phyloP scores from a whole-genome alignment of 345 rosid genomes.

The Physaria fendleri region DNA sequence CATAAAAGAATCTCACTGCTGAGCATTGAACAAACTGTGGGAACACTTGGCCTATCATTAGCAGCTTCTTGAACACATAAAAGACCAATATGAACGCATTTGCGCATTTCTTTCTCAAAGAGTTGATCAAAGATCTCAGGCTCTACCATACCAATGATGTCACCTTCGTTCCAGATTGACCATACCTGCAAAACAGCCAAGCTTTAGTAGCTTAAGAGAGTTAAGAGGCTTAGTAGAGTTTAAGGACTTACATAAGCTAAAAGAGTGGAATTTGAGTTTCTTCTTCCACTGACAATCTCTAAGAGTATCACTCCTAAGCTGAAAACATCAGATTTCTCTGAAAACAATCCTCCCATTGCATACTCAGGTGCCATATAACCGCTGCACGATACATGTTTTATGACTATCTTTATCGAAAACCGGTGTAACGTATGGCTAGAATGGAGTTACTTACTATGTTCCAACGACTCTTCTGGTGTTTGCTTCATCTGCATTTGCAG shows the following conservation, averaged over 20 bases:
- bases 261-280: slow-evolving; percentile 31
- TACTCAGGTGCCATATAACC: slow-evolving; percentile 49
- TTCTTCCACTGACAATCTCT: slow-evolving; percentile 36
- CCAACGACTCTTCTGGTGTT: slow-evolving; percentile 41
- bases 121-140: slow-evolving; percentile 20
- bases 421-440: neutral
- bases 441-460: slow-evolving; percentile 34
- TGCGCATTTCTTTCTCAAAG: slow-evolving; percentile 24
- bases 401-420: neutral
- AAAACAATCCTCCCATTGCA: slow-evolving; percentile 38
- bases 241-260: slow-evolving; percentile 24
- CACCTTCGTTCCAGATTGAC: slow-evolving; percentile 27
- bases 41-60: slow-evolving; percentile 34
- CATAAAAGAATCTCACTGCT: slow-evolving; percentile 35
- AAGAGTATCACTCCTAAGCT: slow-evolving; percentile 42
- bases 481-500: slow-evolving; percentile 35
- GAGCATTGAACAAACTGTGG: slow-evolving; percentile 27
- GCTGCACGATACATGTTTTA: slow-evolving; percentile 17
- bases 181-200: slow-evolving; percentile 25
- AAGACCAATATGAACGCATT: slow-evolving; percentile 37
- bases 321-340: slow-evolving; percentile 40
- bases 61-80: slow-evolving; percentile 37
- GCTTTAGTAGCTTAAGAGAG: neutral
- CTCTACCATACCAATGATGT: slow-evolving; percentile 11
- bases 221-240: neutral